Percentiles rank a stretch among this genome's conserved stretches.
These are phyloP conservation scores for Stygiomarasmius scandens DNA, from an alignment of 1,284 basidiomycete species.

Conservation along the genomic window DNA sequence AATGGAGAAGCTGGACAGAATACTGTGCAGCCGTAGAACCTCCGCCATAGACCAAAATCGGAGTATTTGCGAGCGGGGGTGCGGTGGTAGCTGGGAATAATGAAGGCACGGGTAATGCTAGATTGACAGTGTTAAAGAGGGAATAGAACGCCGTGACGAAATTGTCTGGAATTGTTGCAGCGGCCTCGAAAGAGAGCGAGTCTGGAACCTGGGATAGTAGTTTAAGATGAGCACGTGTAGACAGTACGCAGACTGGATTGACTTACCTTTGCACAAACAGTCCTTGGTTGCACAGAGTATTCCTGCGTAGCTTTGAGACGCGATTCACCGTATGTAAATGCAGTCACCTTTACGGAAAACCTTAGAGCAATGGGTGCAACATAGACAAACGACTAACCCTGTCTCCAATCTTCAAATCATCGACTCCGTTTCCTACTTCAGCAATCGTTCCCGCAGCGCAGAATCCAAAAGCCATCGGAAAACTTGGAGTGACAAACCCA, in stretches of 20 bases:
- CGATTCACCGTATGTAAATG: slow-evolving; percentile 28
- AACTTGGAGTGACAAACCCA: slow-evolving; percentile 31
- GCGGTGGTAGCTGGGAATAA: slow-evolving; percentile 37
- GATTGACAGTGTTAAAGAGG: slow-evolving; percentile 40
- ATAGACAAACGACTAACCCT: too few species aligned
- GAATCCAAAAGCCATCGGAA: slow-evolving; percentile 44
- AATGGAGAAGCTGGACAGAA: slow-evolving; percentile 52
- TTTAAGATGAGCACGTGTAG: too few species aligned
- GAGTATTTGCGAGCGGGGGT: slow-evolving; percentile 34
- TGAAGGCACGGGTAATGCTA: slow-evolving; percentile 42
- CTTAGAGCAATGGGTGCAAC: too few species aligned
- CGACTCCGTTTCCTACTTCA: slow-evolving; percentile 42
- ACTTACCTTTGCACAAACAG: slow-evolving; percentile 47
- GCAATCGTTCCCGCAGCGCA: slow-evolving; percentile 43
- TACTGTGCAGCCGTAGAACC: slow-evolving; percentile 58
- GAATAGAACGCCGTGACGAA: slow-evolving; percentile 52
- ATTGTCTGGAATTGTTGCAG: slow-evolving; percentile 54
- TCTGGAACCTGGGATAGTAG: slow-evolving; percentile 46
- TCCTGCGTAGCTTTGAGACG: slow-evolving; percentile 45
- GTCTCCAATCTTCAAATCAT: slow-evolving; percentile 45
- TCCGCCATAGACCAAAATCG: slow-evolving; percentile 60
- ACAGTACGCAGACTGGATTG: too few species aligned
- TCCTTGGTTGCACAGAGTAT: slow-evolving; percentile 38
- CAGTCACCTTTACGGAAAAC: too few species aligned
- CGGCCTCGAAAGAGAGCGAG: slow-evolving; percentile 36